Evolutionary conservation across 2,329 filamentous ascomycete species (phyloP), one percentile per base, ranked within the genome.

Genomic region (Verticillium nubilum): DNA sequence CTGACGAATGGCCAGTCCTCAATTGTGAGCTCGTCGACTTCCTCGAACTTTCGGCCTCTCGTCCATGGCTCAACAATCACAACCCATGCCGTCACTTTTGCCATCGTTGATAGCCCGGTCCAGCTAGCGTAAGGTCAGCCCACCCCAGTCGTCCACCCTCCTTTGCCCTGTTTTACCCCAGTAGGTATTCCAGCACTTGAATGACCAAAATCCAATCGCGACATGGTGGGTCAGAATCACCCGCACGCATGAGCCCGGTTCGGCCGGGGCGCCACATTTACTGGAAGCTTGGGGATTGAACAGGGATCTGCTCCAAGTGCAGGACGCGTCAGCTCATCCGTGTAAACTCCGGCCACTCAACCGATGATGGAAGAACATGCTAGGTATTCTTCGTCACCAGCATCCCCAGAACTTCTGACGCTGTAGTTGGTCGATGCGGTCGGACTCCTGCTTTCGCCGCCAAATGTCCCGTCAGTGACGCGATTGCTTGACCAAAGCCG

Each of bases 101-200:
- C 19, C 42, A 50, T 25, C 7, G 42, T 10, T 19, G 10, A 50
- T 23, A 19, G 19, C 10, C 42, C 10, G 42, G n/a, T 19, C 19
- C 7, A 10, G 42, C 42, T 50, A 50, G 42, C 42, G 42, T 19
- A 13, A 26, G 42, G 19, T 10, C 42, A 77, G 42, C 42, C 42
- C 42, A 23, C 37, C 37, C 17, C 65, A 47, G 37, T 47, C 37
- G 19, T n/a, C 37, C 37, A 23, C 37, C 37, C 37, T 10, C 35
- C 15, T 50, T 50, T 50, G 42, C 42, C 42, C 12, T 50, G 42
- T 23, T 50, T 50, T 50, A 50, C 42, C 42, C 42, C 42, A 50
- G 42, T 50, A 50, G 25, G 42, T 50, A 50, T 50, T 50, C 19
- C 19, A 50, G 19, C 42, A 13, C 19, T 50, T 19, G 42, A 50